Base-by-base conservation (phyloP, 306 rosid genomes). In the Quillaja saponaria region DNA sequence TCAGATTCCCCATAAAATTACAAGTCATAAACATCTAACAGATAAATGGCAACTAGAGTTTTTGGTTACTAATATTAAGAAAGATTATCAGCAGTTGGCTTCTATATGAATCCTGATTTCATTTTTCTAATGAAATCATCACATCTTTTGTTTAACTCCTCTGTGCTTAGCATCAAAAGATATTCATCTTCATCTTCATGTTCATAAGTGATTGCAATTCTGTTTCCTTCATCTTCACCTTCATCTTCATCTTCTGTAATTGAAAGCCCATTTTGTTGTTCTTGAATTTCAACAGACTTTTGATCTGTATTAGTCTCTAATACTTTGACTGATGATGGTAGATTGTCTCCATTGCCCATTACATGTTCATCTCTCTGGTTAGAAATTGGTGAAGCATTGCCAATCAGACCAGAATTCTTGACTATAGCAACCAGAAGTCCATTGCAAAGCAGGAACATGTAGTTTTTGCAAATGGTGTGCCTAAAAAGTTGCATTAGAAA, bases 61-160 rank as follows among this genome's bases (percentile, higher is more conserved):
- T 42, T 42, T 42, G 57, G 35, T 60, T 25, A 49, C 60, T 28
- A 63, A 51, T 40, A 63, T 64, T 45, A 51, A 8, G 31, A 54
- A 35, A 10, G 2, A 37, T 13, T 40, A 67, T 3, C 14, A 53
- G 2, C 61, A 76, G 79, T 39, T 68, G 71, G 39, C 64, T 76
- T 83, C 49, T 77, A 68, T 53, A 64, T 66, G 38, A 91, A 85
- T 16, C 48, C 80, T 17, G 77, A 84, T 73, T 73, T 91, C 84
- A 84, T 67, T 72, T 46, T 88, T 58, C 76, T 78, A 1, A 91
- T 91, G 38, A 91, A 91, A 15, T 88, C 96, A 9, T 91, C 97
- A 75, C 86, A 88, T 68, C 71, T 85, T 81, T 69, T 80, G 70
- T 91, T 85, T 17, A 91, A 76, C 67, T 91, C 96, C 49, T 90